phyloP scores from a whole-genome alignment of 2,329 filamentous ascomycete genomes.

The Annulohypoxylon truncatum region DNA sequence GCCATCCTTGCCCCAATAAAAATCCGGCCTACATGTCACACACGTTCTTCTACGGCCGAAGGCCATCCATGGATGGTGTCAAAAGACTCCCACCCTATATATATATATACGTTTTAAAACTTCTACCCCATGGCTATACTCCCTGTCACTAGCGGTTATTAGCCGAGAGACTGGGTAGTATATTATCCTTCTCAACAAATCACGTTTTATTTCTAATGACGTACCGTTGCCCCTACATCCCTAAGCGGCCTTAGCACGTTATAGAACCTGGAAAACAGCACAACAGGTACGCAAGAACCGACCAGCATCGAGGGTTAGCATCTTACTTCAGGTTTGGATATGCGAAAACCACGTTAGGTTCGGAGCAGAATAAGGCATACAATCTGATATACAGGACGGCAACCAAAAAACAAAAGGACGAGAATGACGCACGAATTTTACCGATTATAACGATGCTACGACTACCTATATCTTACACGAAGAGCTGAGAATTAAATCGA shows the following conservation, averaged over 20 bases:
- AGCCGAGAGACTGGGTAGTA: constrained; percentile 13
- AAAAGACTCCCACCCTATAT: constrained; percentile 20
- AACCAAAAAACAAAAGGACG: constrained; percentile 23
- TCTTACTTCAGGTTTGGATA: constrained; percentile 16
- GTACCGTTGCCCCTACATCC: constrained; percentile 17
- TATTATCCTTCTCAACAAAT: constrained; percentile 17
- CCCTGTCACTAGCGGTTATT: constrained; percentile 5
- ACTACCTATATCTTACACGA: constrained; percentile 17
- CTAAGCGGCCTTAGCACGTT: constrained; percentile 26
- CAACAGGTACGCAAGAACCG: constrained; percentile 36
- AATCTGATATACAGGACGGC: constrained; percentile 25
- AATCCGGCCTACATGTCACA: constrained; percentile 10
- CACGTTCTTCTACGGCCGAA: constrained; percentile 29
- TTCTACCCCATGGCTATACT: constrained; percentile 24
- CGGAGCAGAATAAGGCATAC: constrained; percentile 9
- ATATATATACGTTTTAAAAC: constrained; percentile 40
- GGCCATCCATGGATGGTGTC: constrained; percentile 23
- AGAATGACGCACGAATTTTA: constrained; percentile 35
- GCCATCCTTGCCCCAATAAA: constrained; percentile 5
- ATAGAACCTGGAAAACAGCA: constrained; percentile 39
- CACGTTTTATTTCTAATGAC: constrained; percentile 30
- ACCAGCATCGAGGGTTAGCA: constrained; percentile 11
- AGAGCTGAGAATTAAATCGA: constrained; percentile 1
- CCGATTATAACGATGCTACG: constrained; percentile 30
- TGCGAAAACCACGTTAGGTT: constrained; percentile 10